Conservation (phyloP, 176 grass and related monocot genomes). For the Triticum turgidum region DNA sequence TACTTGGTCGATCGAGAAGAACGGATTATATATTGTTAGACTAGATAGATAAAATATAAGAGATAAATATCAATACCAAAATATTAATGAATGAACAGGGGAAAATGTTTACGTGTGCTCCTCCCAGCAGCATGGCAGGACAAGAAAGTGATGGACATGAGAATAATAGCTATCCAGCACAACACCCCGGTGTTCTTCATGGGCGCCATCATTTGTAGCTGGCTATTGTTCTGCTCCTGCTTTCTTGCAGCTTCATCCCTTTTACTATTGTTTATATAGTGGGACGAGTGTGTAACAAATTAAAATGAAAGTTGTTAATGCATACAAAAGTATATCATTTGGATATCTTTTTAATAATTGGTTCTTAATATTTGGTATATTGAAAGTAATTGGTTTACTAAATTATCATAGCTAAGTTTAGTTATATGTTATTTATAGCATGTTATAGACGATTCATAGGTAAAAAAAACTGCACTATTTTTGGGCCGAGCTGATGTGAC, state of each 20-base stretch:
- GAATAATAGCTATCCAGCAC: neutral
- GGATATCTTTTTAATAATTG: neutral
- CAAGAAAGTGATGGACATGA: neutral
- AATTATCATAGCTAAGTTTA: neutral
- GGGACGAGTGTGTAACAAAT: neutral
- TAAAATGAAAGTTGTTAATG: neutral
- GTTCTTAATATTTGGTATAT: neutral
- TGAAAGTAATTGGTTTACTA: neutral
- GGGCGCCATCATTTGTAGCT: neutral
- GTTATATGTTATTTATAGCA: neutral
- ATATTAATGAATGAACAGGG: neutral
- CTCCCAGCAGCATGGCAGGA: neutral
- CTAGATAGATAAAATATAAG: too few relatives aligned
- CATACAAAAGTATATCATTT: neutral
- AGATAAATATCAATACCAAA: neutral
- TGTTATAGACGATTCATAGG: neutral
- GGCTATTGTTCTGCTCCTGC: neutral
- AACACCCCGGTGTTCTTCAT: neutral
- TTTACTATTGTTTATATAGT: neutral
- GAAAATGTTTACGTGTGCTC: neutral
- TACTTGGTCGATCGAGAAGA: neutral
- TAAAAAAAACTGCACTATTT: too few relatives aligned
- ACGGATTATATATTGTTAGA: neutral
- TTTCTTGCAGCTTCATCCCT: neutral
- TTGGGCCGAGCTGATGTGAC: too few relatives aligned